Conservation (phyloP, 108 stramenopile species). For the Pseudonitzschia multiseries region DNA sequence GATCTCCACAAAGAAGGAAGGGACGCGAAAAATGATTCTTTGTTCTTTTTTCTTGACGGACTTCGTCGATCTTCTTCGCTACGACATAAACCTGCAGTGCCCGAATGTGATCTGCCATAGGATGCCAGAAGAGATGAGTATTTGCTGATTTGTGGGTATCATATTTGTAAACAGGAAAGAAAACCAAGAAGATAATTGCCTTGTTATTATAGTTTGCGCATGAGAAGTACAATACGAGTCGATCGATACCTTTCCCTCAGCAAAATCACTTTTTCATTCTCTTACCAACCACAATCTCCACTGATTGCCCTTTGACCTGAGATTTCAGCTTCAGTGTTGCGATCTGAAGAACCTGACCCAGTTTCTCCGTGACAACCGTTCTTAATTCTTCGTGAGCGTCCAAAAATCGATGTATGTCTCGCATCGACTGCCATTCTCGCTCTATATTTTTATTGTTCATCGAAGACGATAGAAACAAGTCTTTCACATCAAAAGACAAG, state of each 20-base stretch:
- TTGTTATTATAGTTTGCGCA: no score
- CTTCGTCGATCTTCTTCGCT: conserved; percentile 47
- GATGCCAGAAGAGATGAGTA: conserved; percentile 82
- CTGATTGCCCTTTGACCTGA: conserved; percentile 4
- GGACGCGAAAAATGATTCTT: conserved; percentile 20
- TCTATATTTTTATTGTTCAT: not conserved
- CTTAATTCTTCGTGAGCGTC: conserved; percentile 39
- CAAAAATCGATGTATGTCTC: conserved; percentile 40
- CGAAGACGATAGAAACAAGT: conserved; percentile 38
- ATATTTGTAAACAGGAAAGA: not conserved
- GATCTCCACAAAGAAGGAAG: conserved; percentile 70
- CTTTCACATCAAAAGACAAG: conserved; percentile 38
- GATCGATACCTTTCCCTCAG: not conserved
- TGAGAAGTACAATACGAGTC: not conserved
- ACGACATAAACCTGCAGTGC: conserved; percentile 54
- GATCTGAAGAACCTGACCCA: conserved; percentile 60
- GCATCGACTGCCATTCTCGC: conserved; percentile 41
- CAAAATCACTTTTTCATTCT: not conserved
- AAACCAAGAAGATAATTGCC: not conserved
- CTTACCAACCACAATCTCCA: conserved; percentile 31
- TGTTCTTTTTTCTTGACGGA: conserved; percentile 24
- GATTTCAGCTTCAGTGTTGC: conserved; percentile 35
- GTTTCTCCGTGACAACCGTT: conserved; percentile 39
- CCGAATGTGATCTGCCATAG: conserved; percentile 63
- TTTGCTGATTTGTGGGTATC: conserved; percentile 32